Evolutionary conservation across 345 rosid species (phyloP), one percentile per base, ranked within the genome.

Genomic region (Eucalyptus cloeziana): DNA sequence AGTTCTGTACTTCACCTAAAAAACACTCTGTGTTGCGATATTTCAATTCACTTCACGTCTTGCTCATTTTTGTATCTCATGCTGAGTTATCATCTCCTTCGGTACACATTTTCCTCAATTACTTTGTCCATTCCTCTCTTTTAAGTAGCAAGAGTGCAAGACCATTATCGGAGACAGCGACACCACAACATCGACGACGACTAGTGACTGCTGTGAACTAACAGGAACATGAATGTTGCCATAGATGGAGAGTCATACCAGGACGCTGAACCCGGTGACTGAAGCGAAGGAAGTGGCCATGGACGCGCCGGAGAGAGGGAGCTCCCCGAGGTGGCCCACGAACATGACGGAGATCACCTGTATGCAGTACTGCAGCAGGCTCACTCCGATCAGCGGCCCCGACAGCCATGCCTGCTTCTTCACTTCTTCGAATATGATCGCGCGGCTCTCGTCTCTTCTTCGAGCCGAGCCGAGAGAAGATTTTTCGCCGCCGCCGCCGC

Each of bases 271-370:
- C 45, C 96, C 93, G 44, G 93, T 91, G 56, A 93, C 94, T 1
- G 93, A 88, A 44, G 92, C 94, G 85, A 94, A 94, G 30, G 96
- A 94, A 86, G 94, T 89, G 24, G 93, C 95, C 88, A 94, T 89
- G 90, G 94, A 92, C 54, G 94, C 91, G 86, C 92, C 45, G 9
- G 96, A 92, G 21, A 94, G 92, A 54, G 94, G 49, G 80, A 94
- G 89, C 87, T 91, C 92, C 7, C 94, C 94, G 22, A 93, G 94
- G 88, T 94, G 94, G 21, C 95, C 95, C 19, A 94, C 92, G 87
- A 92, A 93, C 93, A 93, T 94, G 49, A 93, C 52, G 27, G 94
- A 91, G 33, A 93, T 89, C 43, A 93, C 90, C 67, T 94, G 94
- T 24, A 94, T 83, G 89, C 90, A 88, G 64, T 91, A 94, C 87